These are phyloP conservation scores for Aspergillus sp. DNA, from an alignment of 2,329 filamentous ascomycete species.

Conservation along the genomic window DNA sequence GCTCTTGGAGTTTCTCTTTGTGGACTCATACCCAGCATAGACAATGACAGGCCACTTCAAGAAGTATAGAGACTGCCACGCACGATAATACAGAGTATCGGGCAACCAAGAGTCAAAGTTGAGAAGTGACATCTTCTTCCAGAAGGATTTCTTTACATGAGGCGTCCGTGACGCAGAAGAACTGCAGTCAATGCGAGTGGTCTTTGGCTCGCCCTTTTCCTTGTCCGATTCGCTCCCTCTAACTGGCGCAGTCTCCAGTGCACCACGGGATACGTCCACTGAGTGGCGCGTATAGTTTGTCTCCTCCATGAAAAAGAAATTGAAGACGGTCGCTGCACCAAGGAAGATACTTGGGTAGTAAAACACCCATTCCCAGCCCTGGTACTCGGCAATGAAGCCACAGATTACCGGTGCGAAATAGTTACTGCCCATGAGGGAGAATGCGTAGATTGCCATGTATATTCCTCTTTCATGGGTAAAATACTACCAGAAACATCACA, in stretches of 20 bases:
- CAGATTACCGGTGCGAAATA: conserved; percentile 46
- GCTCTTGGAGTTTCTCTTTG: no score
- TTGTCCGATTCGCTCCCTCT: background rate
- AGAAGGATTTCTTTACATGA: background rate
- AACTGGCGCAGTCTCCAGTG: background rate
- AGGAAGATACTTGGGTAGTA: conserved; percentile 54
- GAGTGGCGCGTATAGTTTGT: conserved; percentile 47
- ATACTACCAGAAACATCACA: conserved; percentile 26
- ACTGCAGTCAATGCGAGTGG: background rate
- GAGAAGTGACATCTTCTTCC: background rate
- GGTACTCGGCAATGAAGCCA: conserved; percentile 46
- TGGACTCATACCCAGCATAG: conserved; percentile 27
- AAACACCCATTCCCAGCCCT: conserved; percentile 49
- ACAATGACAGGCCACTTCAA: conserved; percentile 39
- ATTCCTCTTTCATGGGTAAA: conserved; percentile 42
- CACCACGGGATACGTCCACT: background rate
- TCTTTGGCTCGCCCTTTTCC: background rate
- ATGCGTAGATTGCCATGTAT: conserved; percentile 41
- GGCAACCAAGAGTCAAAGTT: conserved; percentile 9
- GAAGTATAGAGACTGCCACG: conserved; percentile 34
- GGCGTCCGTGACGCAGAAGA: background rate
- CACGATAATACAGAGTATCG: conserved; percentile 32
- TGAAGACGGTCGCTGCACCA: conserved; percentile 44
- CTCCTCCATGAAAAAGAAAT: conserved; percentile 57
- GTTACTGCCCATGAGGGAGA: conserved; percentile 41